Percentiles rank a stretch among this genome's conserved stretches.
phyloP scores from a whole-genome alignment of 2,329 filamentous ascomycete genomes.

The Pseudogymnoascus sp. region DNA sequence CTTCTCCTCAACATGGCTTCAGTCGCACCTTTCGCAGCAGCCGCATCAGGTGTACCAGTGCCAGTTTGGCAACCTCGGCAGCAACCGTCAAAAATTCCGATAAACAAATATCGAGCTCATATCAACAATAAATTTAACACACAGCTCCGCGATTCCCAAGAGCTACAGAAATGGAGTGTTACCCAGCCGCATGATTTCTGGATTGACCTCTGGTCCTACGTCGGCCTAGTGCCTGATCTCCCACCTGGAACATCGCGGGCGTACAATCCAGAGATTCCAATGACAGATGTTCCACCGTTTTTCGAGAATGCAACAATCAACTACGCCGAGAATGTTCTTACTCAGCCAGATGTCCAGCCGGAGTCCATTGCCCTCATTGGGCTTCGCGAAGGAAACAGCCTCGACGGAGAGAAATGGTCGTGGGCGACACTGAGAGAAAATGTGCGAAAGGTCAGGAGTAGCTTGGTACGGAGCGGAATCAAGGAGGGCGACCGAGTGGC shows the following conservation, averaged over 20 bases:
- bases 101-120: conserved; percentile 11
- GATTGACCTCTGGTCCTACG: conserved; percentile 11
- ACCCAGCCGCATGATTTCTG: conserved; percentile 10
- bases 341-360: conserved; percentile 6
- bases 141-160: conserved; percentile 4
- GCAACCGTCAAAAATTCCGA: conserved; percentile 10
- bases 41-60: background rate
- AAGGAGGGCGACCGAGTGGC: conserved; percentile 1
- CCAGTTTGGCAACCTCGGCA: conserved; percentile 8
- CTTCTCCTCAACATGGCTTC: background rate
- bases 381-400: conserved; percentile 6
- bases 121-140: conserved; percentile 9
- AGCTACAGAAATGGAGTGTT: conserved; percentile 10
- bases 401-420: conserved; percentile 10
- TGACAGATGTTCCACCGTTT: conserved; percentile 9
- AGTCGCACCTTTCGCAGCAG: background rate
- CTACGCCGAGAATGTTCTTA: conserved; percentile 11
- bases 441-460: conserved; percentile 2
- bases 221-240: conserved; percentile 9
- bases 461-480: conserved; percentile 4
- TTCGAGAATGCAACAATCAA: conserved; percentile 10
- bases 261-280: conserved; percentile 10
- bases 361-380: conserved; percentile 6
- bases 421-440: conserved; percentile 10
- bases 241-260: background rate